Base-by-base conservation (phyloP, 108 stramenopile species). In the Pseudonitzschia delicatissima region DNA sequence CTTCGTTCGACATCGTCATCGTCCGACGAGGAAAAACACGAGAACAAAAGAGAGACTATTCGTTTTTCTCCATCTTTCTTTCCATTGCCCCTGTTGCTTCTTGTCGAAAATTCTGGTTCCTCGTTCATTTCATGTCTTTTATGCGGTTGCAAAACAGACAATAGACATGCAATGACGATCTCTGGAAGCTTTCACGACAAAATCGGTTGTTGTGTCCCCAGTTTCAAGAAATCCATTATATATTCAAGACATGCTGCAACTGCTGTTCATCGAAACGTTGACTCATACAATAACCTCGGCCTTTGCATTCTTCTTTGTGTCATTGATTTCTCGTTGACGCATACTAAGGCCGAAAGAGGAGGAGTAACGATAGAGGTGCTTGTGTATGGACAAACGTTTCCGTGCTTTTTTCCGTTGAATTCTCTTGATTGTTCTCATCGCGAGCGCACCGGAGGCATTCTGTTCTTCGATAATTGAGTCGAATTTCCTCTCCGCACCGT, bases 341-440 rank as follows among this genome's bases (percentile, higher is more conserved):
- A n/a, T n/a, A n/a, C n/a, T n/a, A n/a, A n/a, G n/a, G n/a, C n/a
- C n/a, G n/a, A n/a, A n/a, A n/a, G n/a, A n/a, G n/a, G n/a, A n/a
- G n/a, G n/a, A n/a, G n/a, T n/a, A n/a, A n/a, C 53, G 8, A 23
- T 5, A 32, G 53, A 55, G 53, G 53, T 55, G 50, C 53, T 33
- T 20, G 20, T 21, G 48, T 20, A 17, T 7, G 48, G n/a, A 49
- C n/a, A 20, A 49, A 49, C 48, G 48, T 17, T n/a, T n/a, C n/a
- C n/a, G n/a, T n/a, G n/a, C 53, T 33, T 33, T 33, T 12, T 33
- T 55, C 4, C 31, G 53, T 6, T n/a, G n/a, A 5, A 11, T 2
- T 33, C 2, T 33, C n/a, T 17, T 31, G 17, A 12, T 11, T 55
- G n/a, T 21, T 18, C 4, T 48, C 7, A 17, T 48, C 17, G 17